A percentile compares a stretch with the other conserved stretches of the same genome.
phyloP scores from a whole-genome alignment of 2,329 filamentous ascomycete genomes.

The Fusarium nurragi region DNA sequence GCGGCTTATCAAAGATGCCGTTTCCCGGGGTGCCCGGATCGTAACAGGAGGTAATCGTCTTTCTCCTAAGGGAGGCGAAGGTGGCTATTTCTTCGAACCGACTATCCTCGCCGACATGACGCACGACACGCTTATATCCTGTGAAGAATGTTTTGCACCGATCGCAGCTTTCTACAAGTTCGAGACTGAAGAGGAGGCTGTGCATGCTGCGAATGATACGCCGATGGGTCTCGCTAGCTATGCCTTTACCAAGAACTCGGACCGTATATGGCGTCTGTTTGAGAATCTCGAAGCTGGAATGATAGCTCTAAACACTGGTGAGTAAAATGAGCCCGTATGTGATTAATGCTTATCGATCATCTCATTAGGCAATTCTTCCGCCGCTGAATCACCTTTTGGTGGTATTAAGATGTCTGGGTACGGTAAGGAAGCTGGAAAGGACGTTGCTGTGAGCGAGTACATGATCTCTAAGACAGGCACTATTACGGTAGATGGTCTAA shows the following conservation, averaged over 20 bases:
- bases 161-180: conserved; percentile 27
- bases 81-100: conserved; percentile 29
- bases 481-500: not conserved
- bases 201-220: conserved; percentile 21
- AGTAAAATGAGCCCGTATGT: fast-evolving
- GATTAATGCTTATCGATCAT: not conserved
- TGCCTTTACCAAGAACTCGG: conserved; percentile 22
- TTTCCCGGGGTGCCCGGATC: conserved; percentile 4
- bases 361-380: conserved; percentile 38
- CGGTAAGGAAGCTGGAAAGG: conserved; percentile 50
- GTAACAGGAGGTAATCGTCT: conserved; percentile 13
- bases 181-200: conserved; percentile 27
- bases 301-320: conserved; percentile 26
- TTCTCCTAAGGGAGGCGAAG: not conserved
- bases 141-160: conserved; percentile 33
- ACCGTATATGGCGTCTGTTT: conserved; percentile 19
- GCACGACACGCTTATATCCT: not conserved
- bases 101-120: conserved; percentile 24
- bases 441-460: conserved; percentile 55
- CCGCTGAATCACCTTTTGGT: conserved; percentile 51
- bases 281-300: conserved; percentile 36
- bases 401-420: conserved; percentile 34
- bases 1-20: conserved; percentile 22
- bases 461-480: conserved; percentile 52
- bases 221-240: conserved; percentile 28